Evolutionary conservation across 768 basidiomycete species (phyloP), one percentile per base, ranked within the genome.

Genomic region (Tremella fuciformis): DNA sequence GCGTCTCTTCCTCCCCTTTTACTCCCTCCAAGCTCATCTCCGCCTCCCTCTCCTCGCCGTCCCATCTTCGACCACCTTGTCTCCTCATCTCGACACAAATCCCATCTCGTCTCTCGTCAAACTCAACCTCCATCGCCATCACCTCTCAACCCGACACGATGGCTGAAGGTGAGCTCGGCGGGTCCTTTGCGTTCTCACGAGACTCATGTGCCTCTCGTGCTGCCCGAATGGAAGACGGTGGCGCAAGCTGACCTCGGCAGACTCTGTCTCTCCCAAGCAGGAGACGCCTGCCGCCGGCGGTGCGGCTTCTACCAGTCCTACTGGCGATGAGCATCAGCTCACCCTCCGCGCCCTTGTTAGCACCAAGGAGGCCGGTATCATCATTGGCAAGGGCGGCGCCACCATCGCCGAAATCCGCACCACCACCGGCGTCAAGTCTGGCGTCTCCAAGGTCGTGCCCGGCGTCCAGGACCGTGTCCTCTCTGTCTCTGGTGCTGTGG

Each of bases 391-490:
- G 74, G 92, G 83, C 52, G 96, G 96, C 58, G 91, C 91, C 82
- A 98, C 97, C 74, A 94, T 99, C 73, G 94, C 94, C 63, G 90
- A 93, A 78, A 84, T 99, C 71, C 84, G 96, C 62, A 90, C 94
- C 66, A 87, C 89, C 72, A 94, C 92, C 44, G 91, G 89, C 65
- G 93, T 96, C 80, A 98, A 91, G 80, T 93, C 96, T 63, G 96
- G 96, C 76, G 96, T 99, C 78, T 92, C 88, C 83, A 98, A 96
- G 78, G 94, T 97, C 82, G 91, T 94, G 59, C 85, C 87, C 56
- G 96, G 96, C 71, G 91, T 99, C 60, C 92, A 96, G 62, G 96
- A 99, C 80, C 88, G 96, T 70, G 92, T 98, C 75, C 85, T 99
- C 76, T 91, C 88, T 70, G 88, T 98, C 78, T 86, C 85, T 60